phyloP scores from a whole-genome alignment of 106 monocot genomes.

The Gastrodia elata region DNA sequence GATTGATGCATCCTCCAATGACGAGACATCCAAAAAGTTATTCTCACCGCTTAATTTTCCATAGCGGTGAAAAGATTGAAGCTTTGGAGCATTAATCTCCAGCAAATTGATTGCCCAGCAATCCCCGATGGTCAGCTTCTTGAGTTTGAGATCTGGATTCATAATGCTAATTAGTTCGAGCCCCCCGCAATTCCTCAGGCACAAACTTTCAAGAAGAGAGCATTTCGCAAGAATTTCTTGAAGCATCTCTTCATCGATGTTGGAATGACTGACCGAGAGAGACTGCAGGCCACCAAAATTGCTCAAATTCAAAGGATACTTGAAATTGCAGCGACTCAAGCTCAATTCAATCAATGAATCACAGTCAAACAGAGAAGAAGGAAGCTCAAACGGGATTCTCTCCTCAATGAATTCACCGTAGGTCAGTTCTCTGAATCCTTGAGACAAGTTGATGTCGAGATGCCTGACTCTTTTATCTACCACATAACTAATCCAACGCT shows the following conservation, averaged over 20 bases:
- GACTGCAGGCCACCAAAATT: constrained; percentile 9
- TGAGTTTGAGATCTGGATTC: constrained; percentile 2
- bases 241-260: constrained; percentile 6
- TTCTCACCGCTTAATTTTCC: constrained; percentile 1
- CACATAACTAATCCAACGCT: constrained; percentile 18
- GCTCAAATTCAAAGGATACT: neutral
- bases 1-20: constrained; percentile 28
- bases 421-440: neutral
- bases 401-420: constrained; percentile 5
- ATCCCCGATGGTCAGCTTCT: constrained; percentile 12
- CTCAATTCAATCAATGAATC: constrained; percentile 19
- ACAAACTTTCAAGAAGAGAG: constrained; percentile 7
- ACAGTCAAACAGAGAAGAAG: constrained; percentile 13
- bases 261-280: constrained; percentile 2
- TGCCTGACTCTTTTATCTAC: constrained; percentile 15
- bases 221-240: neutral
- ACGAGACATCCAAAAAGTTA: constrained; percentile 17
- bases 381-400: constrained; percentile 5
- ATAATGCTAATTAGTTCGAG: constrained; percentile 3
- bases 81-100: constrained; percentile 15
- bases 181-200: constrained; percentile 4
- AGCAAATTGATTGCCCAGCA: constrained; percentile 1
- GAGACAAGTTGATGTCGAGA: constrained; percentile 34
- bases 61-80: constrained; percentile 12
- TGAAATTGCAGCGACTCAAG: constrained; percentile 12